A percentile compares a stretch with the other conserved stretches of the same genome.
phyloP scores from a whole-genome alignment of 345 rosid genomes.

The Eucalyptus brandiana region DNA sequence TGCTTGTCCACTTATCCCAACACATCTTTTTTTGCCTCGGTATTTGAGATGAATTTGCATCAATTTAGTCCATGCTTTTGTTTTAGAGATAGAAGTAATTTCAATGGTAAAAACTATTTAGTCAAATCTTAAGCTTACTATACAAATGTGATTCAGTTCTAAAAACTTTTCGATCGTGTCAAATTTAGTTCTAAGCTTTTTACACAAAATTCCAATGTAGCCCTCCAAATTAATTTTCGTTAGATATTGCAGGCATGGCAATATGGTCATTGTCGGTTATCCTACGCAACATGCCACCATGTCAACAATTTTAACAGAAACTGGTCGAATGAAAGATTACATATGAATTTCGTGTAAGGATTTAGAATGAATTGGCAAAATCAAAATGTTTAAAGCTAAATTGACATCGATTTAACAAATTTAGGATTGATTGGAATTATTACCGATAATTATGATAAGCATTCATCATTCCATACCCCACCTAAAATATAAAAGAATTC shows the following conservation, averaged over 20 bases:
- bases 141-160: fast-evolving
- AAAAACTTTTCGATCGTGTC: fast-evolving
- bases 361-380: neutral
- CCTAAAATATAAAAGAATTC: neutral
- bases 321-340: fast-evolving
- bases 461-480: neutral
- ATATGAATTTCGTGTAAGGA: neutral
- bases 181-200: neutral
- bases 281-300: too few relatives aligned
- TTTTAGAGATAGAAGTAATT: neutral
- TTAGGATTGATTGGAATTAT: neutral
- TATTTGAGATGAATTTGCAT: neutral
- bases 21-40: neutral
- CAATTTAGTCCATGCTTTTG: neutral
- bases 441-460: neutral
- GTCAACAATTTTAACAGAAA: neutral
- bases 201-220: neutral
- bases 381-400: fast-evolving
- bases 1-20: neutral
- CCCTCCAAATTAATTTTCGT: neutral
- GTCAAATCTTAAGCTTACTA: neutral
- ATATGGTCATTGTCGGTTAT: neutral
- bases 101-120: neutral
- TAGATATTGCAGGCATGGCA: neutral
- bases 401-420: fast-evolving